Evolutionary conservation across 2,329 filamentous ascomycete species (phyloP).

Genomic region (Penicillium polonicum): DNA sequence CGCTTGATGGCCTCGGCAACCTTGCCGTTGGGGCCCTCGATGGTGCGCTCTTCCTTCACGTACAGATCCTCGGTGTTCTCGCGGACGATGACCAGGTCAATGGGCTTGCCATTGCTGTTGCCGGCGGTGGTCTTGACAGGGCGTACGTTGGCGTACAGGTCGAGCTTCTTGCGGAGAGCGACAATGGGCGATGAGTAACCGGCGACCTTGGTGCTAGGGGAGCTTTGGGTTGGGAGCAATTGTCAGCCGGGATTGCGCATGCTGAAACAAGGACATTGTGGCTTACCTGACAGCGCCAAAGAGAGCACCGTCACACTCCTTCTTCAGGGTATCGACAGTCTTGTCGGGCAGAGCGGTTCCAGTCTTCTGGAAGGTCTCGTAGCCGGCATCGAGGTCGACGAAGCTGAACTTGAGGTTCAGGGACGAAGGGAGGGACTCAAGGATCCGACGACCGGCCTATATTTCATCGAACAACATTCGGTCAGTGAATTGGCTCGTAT

Average conservation of each 20-base stretch:
- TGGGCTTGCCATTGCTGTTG: slow-evolving; percentile 53
- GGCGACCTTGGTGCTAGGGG: slow-evolving; percentile 82
- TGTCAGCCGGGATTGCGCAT: background rate
- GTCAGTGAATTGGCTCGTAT: slow-evolving; percentile 13
- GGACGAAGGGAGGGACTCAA: slow-evolving; percentile 91
- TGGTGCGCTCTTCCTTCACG: slow-evolving; percentile 93
- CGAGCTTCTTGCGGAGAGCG: slow-evolving; percentile 88
- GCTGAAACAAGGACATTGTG: background rate
- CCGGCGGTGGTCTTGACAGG: slow-evolving; percentile 80
- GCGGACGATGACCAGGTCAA: slow-evolving; percentile 96
- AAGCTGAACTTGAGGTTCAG: slow-evolving; percentile 92
- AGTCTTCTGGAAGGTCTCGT: slow-evolving; percentile 87
- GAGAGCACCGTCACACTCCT: slow-evolving; percentile 90
- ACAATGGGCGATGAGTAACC: slow-evolving; percentile 98
- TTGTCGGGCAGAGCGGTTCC: slow-evolving; percentile 84
- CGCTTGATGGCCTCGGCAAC: slow-evolving; percentile 98
- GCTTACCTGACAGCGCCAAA: slow-evolving; percentile 83
- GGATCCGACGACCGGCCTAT: slow-evolving; percentile 75
- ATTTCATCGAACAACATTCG: slow-evolving; percentile 9
- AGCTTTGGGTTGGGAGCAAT: slow-evolving; percentile 49
- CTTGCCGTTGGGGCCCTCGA: slow-evolving; percentile 68
- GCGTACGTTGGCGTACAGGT: slow-evolving; percentile 95
- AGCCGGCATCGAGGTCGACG: slow-evolving; percentile 87
- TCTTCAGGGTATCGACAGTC: slow-evolving; percentile 84
- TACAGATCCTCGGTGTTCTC: slow-evolving; percentile 99